Conservation (phyloP, 1,284 basidiomycete species). For the Trichosporon sp. region DNA sequence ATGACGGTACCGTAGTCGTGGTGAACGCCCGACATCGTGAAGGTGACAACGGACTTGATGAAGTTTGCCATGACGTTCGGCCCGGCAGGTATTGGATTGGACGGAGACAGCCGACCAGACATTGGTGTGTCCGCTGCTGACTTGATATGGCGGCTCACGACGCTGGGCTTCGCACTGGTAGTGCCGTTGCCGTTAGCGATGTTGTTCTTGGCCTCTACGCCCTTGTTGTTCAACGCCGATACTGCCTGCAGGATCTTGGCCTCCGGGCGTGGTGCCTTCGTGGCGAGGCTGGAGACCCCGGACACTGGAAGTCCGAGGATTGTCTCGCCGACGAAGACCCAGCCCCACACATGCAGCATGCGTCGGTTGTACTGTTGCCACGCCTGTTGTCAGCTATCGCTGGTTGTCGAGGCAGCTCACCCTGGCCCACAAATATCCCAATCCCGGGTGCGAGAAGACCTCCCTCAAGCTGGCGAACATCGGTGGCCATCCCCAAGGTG, state of each 20-base stretch:
- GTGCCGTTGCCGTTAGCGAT: not conserved
- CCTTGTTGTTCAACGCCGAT: not conserved
- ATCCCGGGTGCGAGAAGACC: constrained; percentile 33
- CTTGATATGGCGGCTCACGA: not conserved
- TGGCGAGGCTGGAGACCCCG: constrained; percentile 14
- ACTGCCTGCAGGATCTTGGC: not conserved
- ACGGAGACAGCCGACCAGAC: not conserved
- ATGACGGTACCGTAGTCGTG: constrained; percentile 34
- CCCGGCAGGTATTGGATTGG: not conserved
- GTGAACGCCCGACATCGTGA: constrained; percentile 33
- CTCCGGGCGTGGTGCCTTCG: constrained; percentile 1
- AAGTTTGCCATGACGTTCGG: constrained; percentile 25
- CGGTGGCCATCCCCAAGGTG: constrained; percentile 44
- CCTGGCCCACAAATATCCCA: constrained; percentile 38
- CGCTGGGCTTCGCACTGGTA: not conserved
- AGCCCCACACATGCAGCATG: constrained; percentile 34
- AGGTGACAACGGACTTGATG: constrained; percentile 38
- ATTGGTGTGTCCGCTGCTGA: not conserved
- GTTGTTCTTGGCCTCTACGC: not conserved
- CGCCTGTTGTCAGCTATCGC: constrained; percentile 23
- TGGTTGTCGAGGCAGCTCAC: constrained; percentile 19
- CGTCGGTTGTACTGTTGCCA: constrained; percentile 41
- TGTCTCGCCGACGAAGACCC: constrained; percentile 37
- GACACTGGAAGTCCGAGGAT: constrained; percentile 36
- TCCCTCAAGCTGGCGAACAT: constrained; percentile 30